Conservation (phyloP, 768 basidiomycete genomes). For the Terana coerulea region DNA sequence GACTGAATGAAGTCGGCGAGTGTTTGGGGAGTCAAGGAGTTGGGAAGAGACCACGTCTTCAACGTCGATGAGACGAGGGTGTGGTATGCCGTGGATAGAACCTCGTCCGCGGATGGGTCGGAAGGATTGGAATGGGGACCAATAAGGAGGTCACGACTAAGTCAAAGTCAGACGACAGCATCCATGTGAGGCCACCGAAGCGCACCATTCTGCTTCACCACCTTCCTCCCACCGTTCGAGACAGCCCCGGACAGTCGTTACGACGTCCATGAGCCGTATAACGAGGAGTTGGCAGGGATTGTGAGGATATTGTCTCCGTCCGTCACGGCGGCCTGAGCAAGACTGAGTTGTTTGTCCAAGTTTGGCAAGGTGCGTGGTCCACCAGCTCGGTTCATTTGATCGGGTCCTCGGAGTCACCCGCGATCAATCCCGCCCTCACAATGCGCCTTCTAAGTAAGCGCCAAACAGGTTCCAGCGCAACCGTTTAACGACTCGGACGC, state of each 20-base stretch:
- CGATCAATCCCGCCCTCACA: too few relatives aligned
- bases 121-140: constrained; percentile 56
- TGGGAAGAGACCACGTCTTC: constrained; percentile 10
- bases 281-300: not conserved
- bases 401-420: too few relatives aligned
- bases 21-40: constrained; percentile 48
- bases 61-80: constrained; percentile 60
- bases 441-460: too few relatives aligned
- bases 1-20: constrained; percentile 65
- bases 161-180: constrained; percentile 12
- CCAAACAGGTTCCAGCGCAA: too few relatives aligned
- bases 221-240: constrained; percentile 53
- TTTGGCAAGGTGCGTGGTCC: constrained; percentile 3
- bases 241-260: constrained; percentile 46
- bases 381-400: constrained; percentile 4
- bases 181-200: constrained; percentile 19
- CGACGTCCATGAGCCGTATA: constrained; percentile 49
- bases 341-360: constrained; percentile 5
- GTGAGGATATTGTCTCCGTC: constrained; percentile 2
- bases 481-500: too few relatives aligned
- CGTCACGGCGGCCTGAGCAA: constrained; percentile 7
- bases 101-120: constrained; percentile 48
- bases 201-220: constrained; percentile 62
- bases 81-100: constrained; percentile 65
- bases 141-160: constrained; percentile 60